Evolutionary conservation across 306 rosid genomes (phyloP), one percentile per base, ranked within the genome.

Genomic region (Begonia fuchsioides): DNA sequence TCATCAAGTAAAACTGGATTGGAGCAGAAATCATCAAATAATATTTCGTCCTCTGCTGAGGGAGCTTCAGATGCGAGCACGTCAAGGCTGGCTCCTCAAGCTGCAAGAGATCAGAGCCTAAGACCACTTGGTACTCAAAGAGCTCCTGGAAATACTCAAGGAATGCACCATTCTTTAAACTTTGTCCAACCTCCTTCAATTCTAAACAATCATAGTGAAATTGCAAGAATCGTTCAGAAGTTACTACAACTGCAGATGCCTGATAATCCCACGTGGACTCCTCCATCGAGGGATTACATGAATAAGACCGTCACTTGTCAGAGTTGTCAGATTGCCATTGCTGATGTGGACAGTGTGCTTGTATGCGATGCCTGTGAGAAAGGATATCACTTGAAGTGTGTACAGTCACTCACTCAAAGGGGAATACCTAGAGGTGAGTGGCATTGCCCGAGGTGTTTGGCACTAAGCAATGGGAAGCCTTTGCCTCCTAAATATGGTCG

Each of bases 401-500:
- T 76, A 52, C 95, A 79, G 64, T 67, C 80, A 58, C 54, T 84
- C 12, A 72, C 75, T 50, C 70, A 81, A 46, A 81, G 86, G 68
- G 95, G 87, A 69, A 82, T 85, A 55, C 96, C 94, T 53, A 75
- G 93, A 73, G 87, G 84, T 13, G 98, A 90, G 66, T 90, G 98
- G 98, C 94, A 90, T 63, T 90, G 98, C 73, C 54, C 72, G 55
- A 75, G 69, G 61, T 90, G 98, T 75, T 72, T 90, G 77, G 62
- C 74, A 32, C 58, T 77, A 67, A 90, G 96, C 44, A 74, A 83
- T 53, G 98, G 98, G 52, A 90, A 85, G 65, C 87, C 95, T 69
- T 71, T 90, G 79, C 93, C 98, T 32, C 98, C 98, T n/a, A 90
- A 90, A 69, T 90, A 85, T 71, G 98, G 98, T 12, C 96, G 96